A percentile compares a stretch with the other conserved stretches of the same genome.
These are phyloP conservation scores for Mucor lusitanicus DNA, from an alignment of 371 early-diverging fungal species.

Conservation along the genomic window DNA sequence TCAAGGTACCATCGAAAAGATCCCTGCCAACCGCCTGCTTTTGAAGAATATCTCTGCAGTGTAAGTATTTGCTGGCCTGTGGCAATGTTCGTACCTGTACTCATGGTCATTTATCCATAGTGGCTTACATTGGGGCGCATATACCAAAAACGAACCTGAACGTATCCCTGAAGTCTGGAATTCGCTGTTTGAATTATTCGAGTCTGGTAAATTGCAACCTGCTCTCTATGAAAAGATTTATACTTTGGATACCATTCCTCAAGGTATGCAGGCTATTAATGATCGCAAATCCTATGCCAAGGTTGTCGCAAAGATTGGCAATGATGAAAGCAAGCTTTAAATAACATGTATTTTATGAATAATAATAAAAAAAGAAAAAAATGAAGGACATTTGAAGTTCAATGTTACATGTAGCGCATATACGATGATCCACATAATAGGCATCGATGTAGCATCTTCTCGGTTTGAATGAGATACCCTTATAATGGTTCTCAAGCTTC, in stretches of 20 bases:
- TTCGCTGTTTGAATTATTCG: slow-evolving; percentile 67
- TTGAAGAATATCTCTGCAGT: slow-evolving; percentile 77
- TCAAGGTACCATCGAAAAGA: slow-evolving; percentile 78
- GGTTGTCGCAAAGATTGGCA: slow-evolving; percentile 59
- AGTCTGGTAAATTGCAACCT: slow-evolving; percentile 62
- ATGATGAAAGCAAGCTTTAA: slow-evolving; percentile 51
- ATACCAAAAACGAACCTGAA: slow-evolving; percentile 67
- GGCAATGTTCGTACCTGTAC: too few relatives aligned
- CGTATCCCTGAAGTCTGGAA: slow-evolving; percentile 72
- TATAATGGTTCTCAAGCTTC: slow-evolving; percentile 13
- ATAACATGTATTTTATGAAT: slow-evolving; percentile 35
- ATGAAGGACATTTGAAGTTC: not conserved
- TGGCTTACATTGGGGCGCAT: slow-evolving; percentile 77
- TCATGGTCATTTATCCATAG: slow-evolving; percentile 12
- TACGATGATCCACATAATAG: not conserved
- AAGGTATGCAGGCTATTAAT: slow-evolving; percentile 74
- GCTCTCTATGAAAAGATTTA: slow-evolving; percentile 74
- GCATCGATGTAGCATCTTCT: not conserved
- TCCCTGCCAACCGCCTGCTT: slow-evolving; percentile 80
- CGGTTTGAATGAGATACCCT: slow-evolving; percentile 2
- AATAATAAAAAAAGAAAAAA: not conserved
- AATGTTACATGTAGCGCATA: not conserved
- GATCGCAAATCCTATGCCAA: slow-evolving; percentile 80
- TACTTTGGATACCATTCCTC: slow-evolving; percentile 66
- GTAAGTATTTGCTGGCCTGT: slow-evolving; percentile 20